Percentiles rank a stretch among this genome's conserved stretches.
Conservation (phyloP, 2,329 filamentous ascomycete genomes). For the Aureobasidium lini region DNA sequence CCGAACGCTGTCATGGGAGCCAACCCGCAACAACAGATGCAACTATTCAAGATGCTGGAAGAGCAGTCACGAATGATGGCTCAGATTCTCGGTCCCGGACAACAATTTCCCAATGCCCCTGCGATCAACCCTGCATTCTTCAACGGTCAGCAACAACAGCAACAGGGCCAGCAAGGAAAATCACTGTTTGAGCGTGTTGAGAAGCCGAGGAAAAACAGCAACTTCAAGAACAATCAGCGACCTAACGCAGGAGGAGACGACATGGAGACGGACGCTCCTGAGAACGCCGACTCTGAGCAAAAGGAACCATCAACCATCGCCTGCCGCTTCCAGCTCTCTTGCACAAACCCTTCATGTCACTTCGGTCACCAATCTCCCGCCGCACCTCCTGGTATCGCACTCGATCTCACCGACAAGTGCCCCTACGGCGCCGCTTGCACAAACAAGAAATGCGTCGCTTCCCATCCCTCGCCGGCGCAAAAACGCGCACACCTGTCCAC, state of each 20-base stretch:
- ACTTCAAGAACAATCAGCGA: conserved; percentile 41
- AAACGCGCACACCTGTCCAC: conserved; percentile 60
- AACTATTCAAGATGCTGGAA: conserved; percentile 53
- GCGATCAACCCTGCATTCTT: conserved; percentile 49
- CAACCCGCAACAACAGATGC: conserved; percentile 63
- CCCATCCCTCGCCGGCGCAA: conserved; percentile 83
- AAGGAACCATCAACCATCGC: conserved; percentile 53
- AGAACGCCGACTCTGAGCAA: conserved; percentile 46
- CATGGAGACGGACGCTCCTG: conserved; percentile 25
- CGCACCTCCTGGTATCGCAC: conserved; percentile 64
- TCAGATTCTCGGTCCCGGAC: conserved; percentile 48
- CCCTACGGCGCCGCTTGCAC: conserved; percentile 86
- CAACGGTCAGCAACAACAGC: conserved; percentile 21
- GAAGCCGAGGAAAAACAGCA: conserved; percentile 46
- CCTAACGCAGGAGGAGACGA: conserved; percentile 16
- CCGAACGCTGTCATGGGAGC: conserved; percentile 42
- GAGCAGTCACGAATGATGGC: conserved; percentile 80
- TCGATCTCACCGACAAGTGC: conserved; percentile 77
- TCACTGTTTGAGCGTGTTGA: conserved; percentile 70
- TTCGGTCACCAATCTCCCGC: conserved; percentile 93
- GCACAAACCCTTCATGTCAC: conserved; percentile 81
- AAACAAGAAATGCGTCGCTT: conserved; percentile 86
- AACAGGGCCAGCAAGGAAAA: conserved; percentile 30
- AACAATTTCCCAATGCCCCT: conserved; percentile 36
- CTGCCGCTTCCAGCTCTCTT: conserved; percentile 85